Base-by-base conservation (phyloP, 352 stramenopile species). In the Pseudoperonospora humuli region DNA sequence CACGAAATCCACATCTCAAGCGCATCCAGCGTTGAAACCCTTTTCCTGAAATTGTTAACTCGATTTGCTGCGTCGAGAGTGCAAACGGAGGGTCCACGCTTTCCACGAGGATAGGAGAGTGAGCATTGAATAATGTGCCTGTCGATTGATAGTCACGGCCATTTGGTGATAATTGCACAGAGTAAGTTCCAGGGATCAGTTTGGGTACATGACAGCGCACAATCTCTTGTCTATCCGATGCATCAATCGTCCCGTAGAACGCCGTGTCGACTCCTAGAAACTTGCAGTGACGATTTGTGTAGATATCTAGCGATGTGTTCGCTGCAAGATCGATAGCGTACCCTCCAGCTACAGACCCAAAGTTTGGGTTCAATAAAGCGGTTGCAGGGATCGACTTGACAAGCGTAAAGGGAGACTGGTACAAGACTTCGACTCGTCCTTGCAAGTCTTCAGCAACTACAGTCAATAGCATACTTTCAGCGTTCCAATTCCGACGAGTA, bases 11-110 rank as follows among this genome's bases (percentile, higher is more conserved):
- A 28, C 67, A 78, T n/a, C 27, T 34, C 7, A 75, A 40, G 5
- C 44, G 39, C 64, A 78, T 73, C 61, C 57, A 71, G 5, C 38
- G 48, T 18, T 73, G 32, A n/a, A 75, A 78, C 2, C 61, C 57
- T 20, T 42, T 45, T 3, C 67, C 67, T 2, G n/a, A 41, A 14
- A 75, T 27, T 3, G 19, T 49, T 6, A 77, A n/a, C 1, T 47
- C 21, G 3, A 52, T 39, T 35, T 45, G 50, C 7, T 39, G 46
- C 7, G 21, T 39, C 27, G 51, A 42, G 5, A 61, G 28, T 13
- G 50, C 50, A 49, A 54, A 60, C 4, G 29, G 8, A 20, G 66
- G 60, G 11, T 42, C 18, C 3, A 73, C 41, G 8, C 27, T 32
- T 13, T 45, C 10, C 11, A 70, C 7, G 3, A 44, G 31, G 14